Conservation (phyloP, 306 rosid species). For the Trifolium subterraneum region DNA sequence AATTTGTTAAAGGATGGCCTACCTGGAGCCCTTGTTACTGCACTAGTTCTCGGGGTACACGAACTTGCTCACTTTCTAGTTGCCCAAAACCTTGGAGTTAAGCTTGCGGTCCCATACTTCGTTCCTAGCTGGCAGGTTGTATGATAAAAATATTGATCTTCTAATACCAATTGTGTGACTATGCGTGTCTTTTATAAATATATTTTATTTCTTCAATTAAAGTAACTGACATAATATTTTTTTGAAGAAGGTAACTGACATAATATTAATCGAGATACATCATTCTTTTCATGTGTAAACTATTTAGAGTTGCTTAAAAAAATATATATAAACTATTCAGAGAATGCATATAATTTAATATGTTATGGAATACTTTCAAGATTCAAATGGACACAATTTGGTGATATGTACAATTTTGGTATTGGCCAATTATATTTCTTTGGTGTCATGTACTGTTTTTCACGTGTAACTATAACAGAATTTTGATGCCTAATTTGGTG, state of each 20-base stretch:
- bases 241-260: neutral
- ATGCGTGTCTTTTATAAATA: neutral
- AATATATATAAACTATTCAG: neutral
- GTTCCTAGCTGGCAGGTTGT: slow-evolving; percentile 99
- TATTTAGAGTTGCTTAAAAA: slow-evolving; percentile 2
- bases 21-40: slow-evolving; percentile 87
- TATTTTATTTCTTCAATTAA: slow-evolving; percentile 13
- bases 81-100: slow-evolving; percentile 66
- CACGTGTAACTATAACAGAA: slow-evolving; percentile 27
- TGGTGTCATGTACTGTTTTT: slow-evolving; percentile 11
- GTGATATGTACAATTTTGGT: slow-evolving; percentile 30
- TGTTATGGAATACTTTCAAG: slow-evolving; percentile 22
- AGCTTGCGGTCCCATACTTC: slow-evolving; percentile 91
- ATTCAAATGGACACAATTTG: slow-evolving; percentile 15
- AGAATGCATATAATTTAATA: slow-evolving; percentile 5
- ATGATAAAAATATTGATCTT: slow-evolving; percentile 35
- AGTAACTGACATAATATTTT: neutral
- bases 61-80: slow-evolving; percentile 79
- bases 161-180: neutral
- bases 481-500: slow-evolving; percentile 72
- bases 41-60: slow-evolving; percentile 78
- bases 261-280: slow-evolving; percentile 9
- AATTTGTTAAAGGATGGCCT: slow-evolving; percentile 86
- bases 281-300: slow-evolving; percentile 37
- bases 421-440: slow-evolving; percentile 26